Evolutionary conservation across 345 rosid species (phyloP), one percentile per base, ranked within the genome.

Genomic region (Lepidium didymum): DNA sequence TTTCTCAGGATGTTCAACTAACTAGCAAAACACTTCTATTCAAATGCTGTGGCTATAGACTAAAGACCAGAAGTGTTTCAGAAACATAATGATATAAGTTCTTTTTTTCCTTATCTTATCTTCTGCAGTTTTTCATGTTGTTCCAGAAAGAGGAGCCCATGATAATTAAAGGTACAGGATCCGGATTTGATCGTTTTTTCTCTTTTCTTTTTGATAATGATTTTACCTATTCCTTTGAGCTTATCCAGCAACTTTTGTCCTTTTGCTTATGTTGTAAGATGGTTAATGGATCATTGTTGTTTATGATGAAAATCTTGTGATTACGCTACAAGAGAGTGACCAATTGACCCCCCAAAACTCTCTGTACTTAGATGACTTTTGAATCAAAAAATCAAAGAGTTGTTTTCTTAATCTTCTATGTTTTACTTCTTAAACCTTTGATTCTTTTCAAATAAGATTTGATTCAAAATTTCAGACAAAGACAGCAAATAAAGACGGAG

Each of bases 1-100:
- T 94, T 94, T 68, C 78, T 90, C 34, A 72, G 87, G 57, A 73
- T 90, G 84, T 87, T 90, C 81, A 80, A 79, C 23, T 89, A 80
- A 78, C 64, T 6, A 57, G 59, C 66, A 49, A 41, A 49, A 56
- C 64, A 53, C 37, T 38, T 64, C 41, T 14, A 54, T 56, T 29
- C 21, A 8, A 42, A 45, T 8, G 64, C 23, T 3, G 18, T 23
- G 59, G 58, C 51, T 45, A 38, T 42, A 50, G 77, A 67, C 68
- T 43, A 37, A 18, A 72, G 66, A 29, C 45, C 59, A 64, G 47
- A 65, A 59, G 53, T 56, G 62, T 59, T 57, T 49, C 55, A 66
- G 16, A 67, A 74, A 52, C 77, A 67, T 59, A 59, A 67, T 59
- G 55, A 74, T 67, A 67, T 36, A 67, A 52, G 72, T 49, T 57